These are phyloP conservation scores for Sporothrix brasiliensis DNA, from an alignment of 2,329 filamentous ascomycete species.

Conservation along the genomic window DNA sequence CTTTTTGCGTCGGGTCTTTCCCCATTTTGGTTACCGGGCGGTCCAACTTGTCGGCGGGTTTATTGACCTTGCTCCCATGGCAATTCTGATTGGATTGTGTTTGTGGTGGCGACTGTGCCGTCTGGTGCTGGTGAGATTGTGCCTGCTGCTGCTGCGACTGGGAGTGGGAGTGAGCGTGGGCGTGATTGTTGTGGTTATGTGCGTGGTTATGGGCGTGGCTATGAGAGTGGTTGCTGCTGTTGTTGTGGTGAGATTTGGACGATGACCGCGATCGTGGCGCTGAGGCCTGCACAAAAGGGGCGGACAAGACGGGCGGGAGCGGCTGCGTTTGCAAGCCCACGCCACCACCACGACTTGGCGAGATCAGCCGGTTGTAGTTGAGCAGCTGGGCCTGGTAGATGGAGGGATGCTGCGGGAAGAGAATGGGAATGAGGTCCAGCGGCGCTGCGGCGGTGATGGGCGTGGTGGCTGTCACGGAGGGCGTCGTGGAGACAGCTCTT, in stretches of 20 bases:
- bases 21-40: conserved; percentile 61
- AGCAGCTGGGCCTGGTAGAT: conserved; percentile 65
- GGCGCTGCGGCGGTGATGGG: conserved; percentile 36
- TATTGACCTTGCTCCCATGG: conserved; percentile 66
- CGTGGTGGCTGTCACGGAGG: conserved; percentile 13
- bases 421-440: conserved; percentile 59
- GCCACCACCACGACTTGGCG: conserved; percentile 55
- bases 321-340: conserved; percentile 60
- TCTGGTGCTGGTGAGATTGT: conserved; percentile 29
- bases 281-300: conserved; percentile 57
- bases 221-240: conserved; percentile 38
- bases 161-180: conserved; percentile 44
- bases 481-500: conserved; percentile 37
- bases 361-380: conserved; percentile 67
- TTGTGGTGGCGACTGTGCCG: conserved; percentile 24
- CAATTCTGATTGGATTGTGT: conserved; percentile 47
- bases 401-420: conserved; percentile 62
- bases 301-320: conserved; percentile 58
- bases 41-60: conserved; percentile 61
- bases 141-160: conserved; percentile 44
- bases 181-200: background rate
- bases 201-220: conserved; percentile 29
- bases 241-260: conserved; percentile 62
- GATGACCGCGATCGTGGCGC: conserved; percentile 61
- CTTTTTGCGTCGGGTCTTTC: conserved; percentile 56